phyloP scores from a whole-genome alignment of 352 stramenopile genomes.

The Globisporangium abappressorium region DNA sequence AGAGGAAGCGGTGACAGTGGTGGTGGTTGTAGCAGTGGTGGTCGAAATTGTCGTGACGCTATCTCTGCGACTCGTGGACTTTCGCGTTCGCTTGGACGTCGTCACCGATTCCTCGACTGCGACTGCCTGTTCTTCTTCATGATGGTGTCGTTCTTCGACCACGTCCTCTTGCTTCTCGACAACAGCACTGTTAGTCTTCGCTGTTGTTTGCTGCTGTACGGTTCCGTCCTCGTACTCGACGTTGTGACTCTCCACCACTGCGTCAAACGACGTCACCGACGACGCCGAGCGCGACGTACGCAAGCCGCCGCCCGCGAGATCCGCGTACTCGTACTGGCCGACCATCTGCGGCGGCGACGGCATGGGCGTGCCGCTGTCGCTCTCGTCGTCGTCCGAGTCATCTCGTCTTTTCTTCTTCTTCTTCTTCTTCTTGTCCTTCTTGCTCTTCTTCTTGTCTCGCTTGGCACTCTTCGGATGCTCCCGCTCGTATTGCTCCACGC shows the following conservation, averaged over 20 bases:
- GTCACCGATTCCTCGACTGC: conserved; percentile 3
- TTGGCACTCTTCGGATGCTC: conserved; percentile 10
- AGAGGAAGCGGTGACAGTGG: not conserved
- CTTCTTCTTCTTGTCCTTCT: conserved; percentile 60
- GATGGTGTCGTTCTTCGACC: not conserved
- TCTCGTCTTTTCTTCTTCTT: conserved; percentile 40
- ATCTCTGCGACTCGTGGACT: conserved; percentile 3
- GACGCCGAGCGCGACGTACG: not conserved
- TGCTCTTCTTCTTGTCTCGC: conserved; percentile 29
- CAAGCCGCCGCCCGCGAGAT: conserved; percentile 9
- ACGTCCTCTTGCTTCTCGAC: not conserved
- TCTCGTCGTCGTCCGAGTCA: conserved; percentile 47
- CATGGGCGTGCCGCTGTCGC: conserved; percentile 40
- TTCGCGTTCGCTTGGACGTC: conserved; percentile 10
- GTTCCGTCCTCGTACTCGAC: conserved; percentile 5
- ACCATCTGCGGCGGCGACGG: conserved; percentile 45
- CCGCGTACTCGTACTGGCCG: conserved; percentile 39
- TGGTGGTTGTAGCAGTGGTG: not conserved
- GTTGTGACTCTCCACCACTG: not conserved
- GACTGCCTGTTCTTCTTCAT: not conserved
- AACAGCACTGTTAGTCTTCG: not conserved
- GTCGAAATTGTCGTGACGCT: conserved; percentile 1
- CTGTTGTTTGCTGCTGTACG: not conserved
- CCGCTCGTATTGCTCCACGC: not conserved
- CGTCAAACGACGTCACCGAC: conserved; percentile 16